A percentile compares a stretch with the other conserved stretches of the same genome.
These are phyloP conservation scores for Chernovozyma aurita DNA, from an alignment of 1,139 yeast genomes.

Conservation along the genomic window DNA sequence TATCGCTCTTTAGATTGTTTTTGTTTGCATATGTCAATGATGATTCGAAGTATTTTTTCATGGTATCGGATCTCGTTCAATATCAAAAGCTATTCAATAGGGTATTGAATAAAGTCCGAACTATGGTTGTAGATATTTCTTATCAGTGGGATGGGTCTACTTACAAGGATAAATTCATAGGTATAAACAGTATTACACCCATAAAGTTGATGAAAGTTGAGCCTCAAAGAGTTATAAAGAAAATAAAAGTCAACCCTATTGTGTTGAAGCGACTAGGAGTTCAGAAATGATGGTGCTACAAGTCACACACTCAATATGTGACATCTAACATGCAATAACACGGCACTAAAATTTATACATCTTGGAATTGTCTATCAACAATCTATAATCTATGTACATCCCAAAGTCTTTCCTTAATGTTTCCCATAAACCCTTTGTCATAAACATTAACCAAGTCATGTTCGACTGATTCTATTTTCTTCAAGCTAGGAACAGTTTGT, in stretches of 20 bases:
- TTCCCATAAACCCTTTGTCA: conserved; percentile 58
- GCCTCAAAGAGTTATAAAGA: conserved; percentile 1
- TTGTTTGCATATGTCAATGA: conserved; percentile 4
- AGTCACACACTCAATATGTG: too few species aligned
- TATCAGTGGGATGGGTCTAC: conserved; percentile 4
- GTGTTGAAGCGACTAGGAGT: conserved; percentile 3
- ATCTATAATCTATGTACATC: not conserved
- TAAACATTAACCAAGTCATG: conserved; percentile 57
- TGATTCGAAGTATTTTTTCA: conserved; percentile 4
- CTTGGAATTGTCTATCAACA: too few species aligned
- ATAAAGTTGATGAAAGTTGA: not conserved
- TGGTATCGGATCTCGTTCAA: not conserved
- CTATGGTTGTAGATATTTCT: conserved; percentile 1
- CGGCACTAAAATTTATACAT: too few species aligned
- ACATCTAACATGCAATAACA: too few species aligned
- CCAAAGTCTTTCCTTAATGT: conserved; percentile 33
- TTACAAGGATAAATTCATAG: conserved; percentile 4
- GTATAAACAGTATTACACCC: not conserved
- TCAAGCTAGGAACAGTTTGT: conserved; percentile 15
- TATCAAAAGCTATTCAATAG: not conserved
- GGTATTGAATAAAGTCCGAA: not conserved
- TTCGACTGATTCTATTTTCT: conserved; percentile 32
- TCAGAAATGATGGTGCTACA: not conserved
- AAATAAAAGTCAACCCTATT: conserved; percentile 1
- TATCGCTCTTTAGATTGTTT: conserved; percentile 8